Conservation (phyloP, 176 grass and related monocot species). For the Carex littledalei region DNA sequence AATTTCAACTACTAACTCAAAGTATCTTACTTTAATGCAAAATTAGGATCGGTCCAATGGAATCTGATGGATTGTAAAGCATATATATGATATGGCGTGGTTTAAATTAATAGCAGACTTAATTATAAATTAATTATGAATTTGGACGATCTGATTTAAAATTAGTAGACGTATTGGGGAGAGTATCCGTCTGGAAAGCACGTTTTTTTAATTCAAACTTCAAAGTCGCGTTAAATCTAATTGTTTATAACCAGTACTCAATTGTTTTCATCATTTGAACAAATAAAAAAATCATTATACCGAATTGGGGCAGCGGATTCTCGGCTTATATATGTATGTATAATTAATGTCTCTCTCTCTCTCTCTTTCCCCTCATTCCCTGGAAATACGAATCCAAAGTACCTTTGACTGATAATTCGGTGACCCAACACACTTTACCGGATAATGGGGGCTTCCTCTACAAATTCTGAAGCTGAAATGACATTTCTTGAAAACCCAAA, state of each 20-base stretch:
- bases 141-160: background rate
- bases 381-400: constrained; percentile 2
- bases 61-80: no score
- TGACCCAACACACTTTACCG: constrained; percentile 10
- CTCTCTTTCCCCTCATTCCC: background rate
- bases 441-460: background rate
- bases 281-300: background rate
- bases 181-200: background rate
- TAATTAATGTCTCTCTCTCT: background rate
- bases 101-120: background rate
- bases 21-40: no score
- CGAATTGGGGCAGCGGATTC: background rate
- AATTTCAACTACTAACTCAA: no score
- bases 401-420: constrained; percentile 6
- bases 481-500: background rate
- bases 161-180: background rate
- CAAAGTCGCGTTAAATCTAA: background rate
- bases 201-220: background rate
- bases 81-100: no score
- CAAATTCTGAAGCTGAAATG: constrained; percentile 1
- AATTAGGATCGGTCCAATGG: no score
- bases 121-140: background rate
- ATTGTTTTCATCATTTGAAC: background rate
- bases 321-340: background rate
- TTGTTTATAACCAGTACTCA: background rate